phyloP scores from a whole-genome alignment of 208 protist genomes.

The Spongospora subterranea region DNA sequence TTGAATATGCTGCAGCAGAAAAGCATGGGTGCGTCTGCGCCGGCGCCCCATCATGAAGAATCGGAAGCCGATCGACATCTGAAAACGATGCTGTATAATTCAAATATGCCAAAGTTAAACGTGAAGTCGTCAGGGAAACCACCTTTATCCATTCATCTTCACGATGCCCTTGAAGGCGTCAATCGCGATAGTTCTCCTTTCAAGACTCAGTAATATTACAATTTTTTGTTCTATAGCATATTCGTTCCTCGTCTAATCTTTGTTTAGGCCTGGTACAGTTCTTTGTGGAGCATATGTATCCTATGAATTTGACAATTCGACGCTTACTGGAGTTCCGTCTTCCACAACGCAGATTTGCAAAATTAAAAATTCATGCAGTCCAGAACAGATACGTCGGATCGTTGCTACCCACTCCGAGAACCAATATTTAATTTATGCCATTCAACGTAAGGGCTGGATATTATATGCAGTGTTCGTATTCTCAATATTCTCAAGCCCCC shows the following conservation, averaged over 20 bases:
- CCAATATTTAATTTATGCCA: background rate
- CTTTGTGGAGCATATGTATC: background rate
- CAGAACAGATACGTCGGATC: background rate
- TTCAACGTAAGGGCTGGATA: background rate
- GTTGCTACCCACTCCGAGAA: background rate
- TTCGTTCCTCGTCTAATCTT: background rate
- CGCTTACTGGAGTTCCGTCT: background rate
- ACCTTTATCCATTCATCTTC: background rate
- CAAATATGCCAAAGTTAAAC: background rate
- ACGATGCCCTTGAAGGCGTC: background rate
- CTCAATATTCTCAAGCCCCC: background rate
- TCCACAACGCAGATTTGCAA: background rate
- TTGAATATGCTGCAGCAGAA: conserved; percentile 10
- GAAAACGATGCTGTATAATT: conserved; percentile 29
- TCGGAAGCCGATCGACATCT: background rate
- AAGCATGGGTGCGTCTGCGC: background rate
- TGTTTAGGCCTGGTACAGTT: background rate
- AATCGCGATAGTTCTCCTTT: background rate
- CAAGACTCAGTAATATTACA: background rate
- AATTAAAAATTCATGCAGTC: background rate
- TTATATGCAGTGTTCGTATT: background rate
- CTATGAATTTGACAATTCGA: background rate
- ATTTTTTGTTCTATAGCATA: background rate
- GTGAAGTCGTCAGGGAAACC: background rate
- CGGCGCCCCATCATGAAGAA: background rate